These are phyloP conservation scores for Penicillium angulare DNA, from an alignment of 495 filamentous ascomycete species.

Conservation along the genomic window DNA sequence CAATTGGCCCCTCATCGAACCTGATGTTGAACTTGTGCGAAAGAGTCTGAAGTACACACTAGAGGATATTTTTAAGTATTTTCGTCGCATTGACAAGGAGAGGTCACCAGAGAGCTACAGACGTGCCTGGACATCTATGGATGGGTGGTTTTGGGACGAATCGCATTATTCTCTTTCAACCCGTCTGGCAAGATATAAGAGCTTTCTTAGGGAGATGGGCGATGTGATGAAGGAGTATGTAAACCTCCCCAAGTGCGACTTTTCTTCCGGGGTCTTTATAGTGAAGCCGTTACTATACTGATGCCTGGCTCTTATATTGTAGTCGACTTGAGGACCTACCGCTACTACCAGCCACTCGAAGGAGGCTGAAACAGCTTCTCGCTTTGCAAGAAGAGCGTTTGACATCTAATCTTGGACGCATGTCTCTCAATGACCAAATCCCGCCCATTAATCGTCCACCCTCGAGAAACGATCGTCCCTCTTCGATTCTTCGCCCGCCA, in stretches of 20 bases:
- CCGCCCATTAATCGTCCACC: not conserved
- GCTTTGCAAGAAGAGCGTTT: not conserved
- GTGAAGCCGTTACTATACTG: constrained; percentile 1
- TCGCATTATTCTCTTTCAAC: constrained; percentile 46
- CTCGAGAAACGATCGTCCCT: too few species aligned
- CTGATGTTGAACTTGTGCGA: constrained; percentile 45
- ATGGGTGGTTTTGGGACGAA: constrained; percentile 48
- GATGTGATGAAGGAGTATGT: constrained; percentile 48
- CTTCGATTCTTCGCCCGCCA: too few species aligned
- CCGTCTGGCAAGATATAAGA: constrained; percentile 54
- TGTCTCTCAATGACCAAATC: not conserved
- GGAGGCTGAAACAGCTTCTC: not conserved
- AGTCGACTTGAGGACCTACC: not conserved
- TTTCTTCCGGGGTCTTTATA: not conserved
- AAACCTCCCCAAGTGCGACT: too few species aligned
- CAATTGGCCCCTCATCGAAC: constrained; percentile 32
- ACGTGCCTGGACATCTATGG: constrained; percentile 53
- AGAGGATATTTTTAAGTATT: constrained; percentile 52
- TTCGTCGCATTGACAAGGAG: constrained; percentile 41
- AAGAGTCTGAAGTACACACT: constrained; percentile 53
- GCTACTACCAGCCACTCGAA: not conserved
- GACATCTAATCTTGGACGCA: not conserved
- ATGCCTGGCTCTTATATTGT: not conserved
- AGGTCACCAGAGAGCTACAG: constrained; percentile 41
- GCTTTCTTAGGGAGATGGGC: constrained; percentile 48